Base-by-base conservation (phyloP, 1,284 basidiomycete species). In the Pseudozyma hubeiensis region DNA sequence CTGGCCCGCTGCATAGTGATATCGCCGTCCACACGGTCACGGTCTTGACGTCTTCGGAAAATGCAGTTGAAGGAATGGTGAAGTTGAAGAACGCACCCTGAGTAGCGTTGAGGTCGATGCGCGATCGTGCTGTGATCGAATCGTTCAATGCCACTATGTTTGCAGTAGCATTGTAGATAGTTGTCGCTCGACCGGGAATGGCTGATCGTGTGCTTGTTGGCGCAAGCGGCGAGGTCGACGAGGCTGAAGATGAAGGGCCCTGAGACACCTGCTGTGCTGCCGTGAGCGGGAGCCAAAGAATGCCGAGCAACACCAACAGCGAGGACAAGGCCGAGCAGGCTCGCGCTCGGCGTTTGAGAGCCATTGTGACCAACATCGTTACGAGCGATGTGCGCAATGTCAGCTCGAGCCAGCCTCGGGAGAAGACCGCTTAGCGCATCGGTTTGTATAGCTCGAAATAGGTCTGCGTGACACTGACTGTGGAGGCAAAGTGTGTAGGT, bases 1-100 rank as follows among this genome's bases (percentile, higher is more conserved):
- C 65, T 11, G 81, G 81, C 2, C 81, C 81, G 17, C 53, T 47
- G 56, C 81, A 83, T 11, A 82, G 47, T 0, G 80, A 81, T 10
- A 81, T 53, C 3, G 80, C 75, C 5, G 81, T 63, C 57, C 68
- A 83, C 0, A 81, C 54, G 1, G 60, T 64, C 24, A 49, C 62
- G 16, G 57, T 52, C 11, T 46, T 55, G 17, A 31, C 43, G 33
- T 59, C 37, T 17, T 67, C 35, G 5, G 64, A 17, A 34, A 62
- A 70, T 17, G 62, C 63, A 30, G 24, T 64, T 4, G 63, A 16
- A 8, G 65, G 66, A 10, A 74, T 46, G 35, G 70, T 72, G 33
- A 79, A 78, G 52, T 73, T 72, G 60, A 75, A 79, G 49, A 73
- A 78, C 34, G 71, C 63, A 30, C 73, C 77, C 24, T 61, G 33